A percentile compares a stretch with the other conserved stretches of the same genome.
Conservation (phyloP, 495 filamentous ascomycete genomes). For the Astrothelium macrocarpum region DNA sequence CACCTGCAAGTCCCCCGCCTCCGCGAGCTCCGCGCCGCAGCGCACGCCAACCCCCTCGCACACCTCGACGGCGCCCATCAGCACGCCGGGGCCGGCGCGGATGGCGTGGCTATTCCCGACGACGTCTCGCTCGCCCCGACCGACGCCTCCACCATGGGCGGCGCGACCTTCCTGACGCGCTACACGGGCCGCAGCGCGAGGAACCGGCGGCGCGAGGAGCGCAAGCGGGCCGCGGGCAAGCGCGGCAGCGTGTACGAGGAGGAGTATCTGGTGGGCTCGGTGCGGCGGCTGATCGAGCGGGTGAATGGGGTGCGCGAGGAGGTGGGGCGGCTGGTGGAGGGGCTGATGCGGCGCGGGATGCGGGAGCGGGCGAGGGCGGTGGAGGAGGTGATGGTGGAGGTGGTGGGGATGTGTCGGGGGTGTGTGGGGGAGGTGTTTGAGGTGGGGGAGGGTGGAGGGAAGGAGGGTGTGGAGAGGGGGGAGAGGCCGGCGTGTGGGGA, state of each 20-base stretch:
- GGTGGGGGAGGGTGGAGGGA: slow-evolving; percentile 20
- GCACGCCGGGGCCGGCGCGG: slow-evolving; percentile 45
- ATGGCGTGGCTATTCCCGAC: slow-evolving; percentile 63
- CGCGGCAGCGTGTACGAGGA: slow-evolving; percentile 97
- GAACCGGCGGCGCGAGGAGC: slow-evolving; percentile 77
- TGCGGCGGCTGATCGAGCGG: slow-evolving; percentile 73
- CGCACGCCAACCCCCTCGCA: slow-evolving; percentile 62
- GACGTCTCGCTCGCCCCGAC: slow-evolving; percentile 85
- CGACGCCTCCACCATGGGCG: slow-evolving; percentile 61
- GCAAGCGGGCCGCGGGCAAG: slow-evolving; percentile 86
- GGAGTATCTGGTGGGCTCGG: slow-evolving; percentile 84
- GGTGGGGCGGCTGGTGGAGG: slow-evolving; percentile 59
- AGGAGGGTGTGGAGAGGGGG: slow-evolving; percentile 24
- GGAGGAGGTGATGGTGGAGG: slow-evolving; percentile 59
- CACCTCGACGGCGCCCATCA: slow-evolving; percentile 47
- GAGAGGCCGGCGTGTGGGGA: slow-evolving; percentile 28
- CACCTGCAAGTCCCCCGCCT: slow-evolving; percentile 76
- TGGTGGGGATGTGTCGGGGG: slow-evolving; percentile 54
- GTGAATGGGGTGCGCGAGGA: slow-evolving; percentile 64
- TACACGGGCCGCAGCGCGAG: slow-evolving; percentile 82
- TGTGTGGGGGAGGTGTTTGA: slow-evolving; percentile 60
- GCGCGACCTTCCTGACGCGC: slow-evolving; percentile 73
- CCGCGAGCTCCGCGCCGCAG: slow-evolving; percentile 67
- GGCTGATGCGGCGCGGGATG: slow-evolving; percentile 70
- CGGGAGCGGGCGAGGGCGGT: slow-evolving; percentile 72